Base-by-base conservation (phyloP, 306 rosid genomes). In the Dalbergia cultrata region DNA sequence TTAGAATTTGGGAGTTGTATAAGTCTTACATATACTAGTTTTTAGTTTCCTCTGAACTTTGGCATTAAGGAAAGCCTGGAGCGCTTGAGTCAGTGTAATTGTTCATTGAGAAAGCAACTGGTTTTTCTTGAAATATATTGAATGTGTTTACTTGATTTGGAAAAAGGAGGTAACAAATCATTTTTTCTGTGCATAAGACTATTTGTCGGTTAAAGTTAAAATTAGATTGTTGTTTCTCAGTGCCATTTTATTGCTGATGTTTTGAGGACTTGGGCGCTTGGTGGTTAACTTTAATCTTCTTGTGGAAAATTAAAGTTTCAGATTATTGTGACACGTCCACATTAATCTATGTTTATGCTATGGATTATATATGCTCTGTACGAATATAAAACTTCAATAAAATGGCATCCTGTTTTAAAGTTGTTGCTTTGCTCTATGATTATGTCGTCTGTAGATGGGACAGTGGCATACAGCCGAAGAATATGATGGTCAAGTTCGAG, bases 401-500 rank as follows among this genome's bases (percentile, higher is more conserved):
- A 71, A 70, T 72, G 62, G 56, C 37, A 50, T 65, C 26, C 61
- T 58, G 57, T 43, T 77, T 61, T 80, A 43, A 67, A 75, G 78
- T 33, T 79, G 74, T 52, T 77, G 12, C 65, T 39, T 70, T 74
- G 22, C 67, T 80, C 18, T 35, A 19, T 82, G 76, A 57, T 77
- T 76, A 72, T 86, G 17, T 73, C 75, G 56, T 75, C 77, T 86
- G 68, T 92, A 95, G 99, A 89, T 95, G 84, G 98, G 99, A 70
- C 96, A 89, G 82, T 95, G 99, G 99, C 99, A 95, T 84, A 74
- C 88, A 8, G 94, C 99, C 59, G 96, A 90, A 35, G 96, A 93
- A 79, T 95, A 95, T 68, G 93, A 93, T 65, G 99, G 99, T 76
- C 98, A 93, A 83, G 96, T 95, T 67, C 89, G 99, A 77, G 98